Base-by-base conservation (phyloP, 176 grass and related monocot genomes). In the Avena eriantha region DNA sequence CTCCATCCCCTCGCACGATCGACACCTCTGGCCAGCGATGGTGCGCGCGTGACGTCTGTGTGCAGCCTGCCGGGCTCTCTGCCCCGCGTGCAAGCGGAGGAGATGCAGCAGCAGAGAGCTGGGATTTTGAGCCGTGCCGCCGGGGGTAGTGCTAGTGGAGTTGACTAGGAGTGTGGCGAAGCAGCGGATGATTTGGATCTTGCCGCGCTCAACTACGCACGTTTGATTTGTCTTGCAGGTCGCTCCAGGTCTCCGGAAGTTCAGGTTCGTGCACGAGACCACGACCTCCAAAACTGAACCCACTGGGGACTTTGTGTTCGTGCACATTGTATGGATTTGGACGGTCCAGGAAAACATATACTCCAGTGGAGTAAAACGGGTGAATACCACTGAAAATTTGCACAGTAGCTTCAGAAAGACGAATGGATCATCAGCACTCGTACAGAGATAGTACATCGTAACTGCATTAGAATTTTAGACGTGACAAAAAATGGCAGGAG, bases 1-100 rank as follows among this genome's bases (percentile, higher is more conserved):
- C 0, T 10, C 39, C 74, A 82, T 82, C 46, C 29, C 68, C 73
- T 70, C 53, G 61, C 58, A 58, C 45, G 41, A 46, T 58, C 79
- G 57, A 70, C 33, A 31, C 26, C 64, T 15, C 26, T 17, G 64
- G 17, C 53, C 53, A n/a, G 16, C 53, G 53, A 0, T 8, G 55
- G 55, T 21, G 55, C 55, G 55, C 19, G 29, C 63, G 26, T 17
- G 5, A 64, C 13, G 61, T 16, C 61, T 15, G 64, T 7, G 64
- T 67, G 31, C 64, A 35, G 64, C 64, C 7, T 53, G 50, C 15
- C 50, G 50, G 50, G 15, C 4, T 14, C 4, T 14, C 13, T 16
- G 50, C 16, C 54, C 18, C 18, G 54, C 54, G 54, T 18, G 64
- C 26, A 34, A 67, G 4, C 60, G 11, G 60, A 1, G 59, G n/a